Conservation (phyloP, 805 yeast genomes). For the Candida krabiensis region DNA sequence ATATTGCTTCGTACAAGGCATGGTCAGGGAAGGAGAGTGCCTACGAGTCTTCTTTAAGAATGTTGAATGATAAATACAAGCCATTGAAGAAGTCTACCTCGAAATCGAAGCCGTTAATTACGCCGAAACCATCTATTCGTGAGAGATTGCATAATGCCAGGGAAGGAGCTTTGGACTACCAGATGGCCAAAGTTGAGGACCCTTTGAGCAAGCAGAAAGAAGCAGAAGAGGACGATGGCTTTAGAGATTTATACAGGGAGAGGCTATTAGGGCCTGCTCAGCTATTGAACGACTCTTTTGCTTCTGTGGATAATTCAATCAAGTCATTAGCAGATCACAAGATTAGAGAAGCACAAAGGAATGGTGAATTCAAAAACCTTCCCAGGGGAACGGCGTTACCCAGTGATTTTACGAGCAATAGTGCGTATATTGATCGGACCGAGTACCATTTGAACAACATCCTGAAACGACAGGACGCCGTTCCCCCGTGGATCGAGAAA, state of each 20-base stretch:
- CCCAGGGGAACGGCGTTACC: slow-evolving; percentile 65
- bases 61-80: slow-evolving; percentile 54
- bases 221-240: slow-evolving; percentile 39
- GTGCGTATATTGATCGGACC: slow-evolving; percentile 61
- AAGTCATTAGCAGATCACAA: slow-evolving; percentile 71
- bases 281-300: slow-evolving; percentile 42
- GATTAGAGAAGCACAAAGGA: slow-evolving; percentile 69
- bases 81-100: slow-evolving; percentile 30
- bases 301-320: slow-evolving; percentile 50
- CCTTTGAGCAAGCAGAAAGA: slow-evolving; percentile 21
- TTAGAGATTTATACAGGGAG: slow-evolving; percentile 62
- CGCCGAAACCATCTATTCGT: slow-evolving; percentile 23
- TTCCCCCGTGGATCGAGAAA: slow-evolving; percentile 90
- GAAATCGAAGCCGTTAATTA: slow-evolving; percentile 10
- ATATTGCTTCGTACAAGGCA: slow-evolving; percentile 49
- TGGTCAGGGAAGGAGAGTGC: slow-evolving; percentile 60
- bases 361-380: slow-evolving; percentile 66
- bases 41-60: slow-evolving; percentile 48
- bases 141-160: slow-evolving; percentile 58
- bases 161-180: slow-evolving; percentile 66
- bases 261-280: slow-evolving; percentile 58
- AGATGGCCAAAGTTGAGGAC: slow-evolving; percentile 41
- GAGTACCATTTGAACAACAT: slow-evolving; percentile 82
- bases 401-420: slow-evolving; percentile 38
- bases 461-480: slow-evolving; percentile 68